Base-by-base conservation (phyloP, 31 red algal species). In the Porphyra umbilicalis region DNA sequence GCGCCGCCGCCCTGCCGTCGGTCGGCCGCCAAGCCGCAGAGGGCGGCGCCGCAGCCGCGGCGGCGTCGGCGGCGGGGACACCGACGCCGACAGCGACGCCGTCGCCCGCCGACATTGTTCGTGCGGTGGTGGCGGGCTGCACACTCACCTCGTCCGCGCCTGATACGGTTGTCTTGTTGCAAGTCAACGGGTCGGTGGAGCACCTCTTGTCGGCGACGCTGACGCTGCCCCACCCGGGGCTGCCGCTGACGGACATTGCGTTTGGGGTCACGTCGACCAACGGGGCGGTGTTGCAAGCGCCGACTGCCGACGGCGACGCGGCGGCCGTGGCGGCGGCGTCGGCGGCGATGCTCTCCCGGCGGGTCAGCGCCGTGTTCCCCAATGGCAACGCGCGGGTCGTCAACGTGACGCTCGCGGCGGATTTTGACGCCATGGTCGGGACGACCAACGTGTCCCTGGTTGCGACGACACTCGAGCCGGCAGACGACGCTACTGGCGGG, bases 381-480 rank as follows among this genome's bases (percentile, higher is more conserved):
- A 71, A 25, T 71, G 57, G 57, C 25, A 71, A 71, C 57, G 57
- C 57, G 4, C 57, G 57, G 25, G 57, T 71, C 30, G 57, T 92
- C 77, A 92, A 92, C 67, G 79, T 92, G 13, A 84, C 90, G 33
- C 84, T 76, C 36, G 57, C 90, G 11, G 38, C 84, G 11, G 78
- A 71, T 11, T 92, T 92, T 83, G 90, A 92, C 40, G 57, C 75
- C n/a, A 84, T 87, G 33, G 90, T 92, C 9, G 90, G 90, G 30
- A 84, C 75, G 34, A 92, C 90, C 6, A 81, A 83, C 34, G 20
- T 71, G 18, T 71, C 57, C 6, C 57, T 71, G 6, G 57, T 71
- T 8, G 57, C 57, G 25, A 20, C 57, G 57, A 71, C 57, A 2
- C 25, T 29, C 4, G 25, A n/a, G 57, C 57, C 57, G 8, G 25